A percentile compares a stretch with the other conserved stretches of the same genome.
Evolutionary conservation across 768 basidiomycete genomes (phyloP).

Genomic region (Amanita polypyramis): DNA sequence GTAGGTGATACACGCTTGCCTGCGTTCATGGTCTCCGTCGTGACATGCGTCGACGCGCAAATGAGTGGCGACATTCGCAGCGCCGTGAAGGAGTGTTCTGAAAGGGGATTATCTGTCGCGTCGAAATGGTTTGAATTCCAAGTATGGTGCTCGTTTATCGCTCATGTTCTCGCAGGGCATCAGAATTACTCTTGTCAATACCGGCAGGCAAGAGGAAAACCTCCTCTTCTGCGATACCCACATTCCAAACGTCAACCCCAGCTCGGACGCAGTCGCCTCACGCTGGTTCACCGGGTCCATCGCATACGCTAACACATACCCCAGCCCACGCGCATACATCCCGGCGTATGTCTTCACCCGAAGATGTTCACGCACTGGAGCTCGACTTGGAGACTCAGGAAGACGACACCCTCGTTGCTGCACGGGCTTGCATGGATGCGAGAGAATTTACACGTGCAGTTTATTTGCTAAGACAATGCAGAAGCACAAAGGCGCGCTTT

Average conservation of each 20-base stretch:
- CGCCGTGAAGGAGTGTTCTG: conserved; percentile 64
- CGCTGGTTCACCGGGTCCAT: conserved; percentile 23
- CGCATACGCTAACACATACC: conserved; percentile 21
- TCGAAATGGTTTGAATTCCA: conserved; percentile 57
- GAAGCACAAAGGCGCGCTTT: conserved; percentile 66
- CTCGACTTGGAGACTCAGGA: conserved; percentile 47
- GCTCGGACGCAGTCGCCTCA: conserved; percentile 34
- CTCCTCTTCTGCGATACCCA: conserved; percentile 16
- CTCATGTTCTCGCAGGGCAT: conserved; percentile 40
- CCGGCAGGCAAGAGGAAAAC: conserved; percentile 36
- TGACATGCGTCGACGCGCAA: conserved; percentile 14
- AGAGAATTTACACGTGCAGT: conserved; percentile 72
- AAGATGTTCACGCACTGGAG: conserved; percentile 27
- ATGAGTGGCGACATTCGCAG: conserved; percentile 45
- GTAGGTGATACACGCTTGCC: background rate
- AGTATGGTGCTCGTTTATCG: conserved; percentile 4
- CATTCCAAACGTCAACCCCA: conserved; percentile 53
- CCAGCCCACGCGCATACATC: conserved; percentile 28
- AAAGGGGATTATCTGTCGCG: conserved; percentile 58
- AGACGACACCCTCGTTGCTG: conserved; percentile 62
- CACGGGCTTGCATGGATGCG: conserved; percentile 61
- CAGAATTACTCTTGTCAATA: conserved; percentile 61
- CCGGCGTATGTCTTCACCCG: conserved; percentile 18
- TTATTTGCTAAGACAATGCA: conserved; percentile 53
- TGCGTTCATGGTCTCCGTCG: background rate